These are phyloP conservation scores for Solanum okadae DNA, from an alignment of 257 asterid genomes.

Conservation along the genomic window DNA sequence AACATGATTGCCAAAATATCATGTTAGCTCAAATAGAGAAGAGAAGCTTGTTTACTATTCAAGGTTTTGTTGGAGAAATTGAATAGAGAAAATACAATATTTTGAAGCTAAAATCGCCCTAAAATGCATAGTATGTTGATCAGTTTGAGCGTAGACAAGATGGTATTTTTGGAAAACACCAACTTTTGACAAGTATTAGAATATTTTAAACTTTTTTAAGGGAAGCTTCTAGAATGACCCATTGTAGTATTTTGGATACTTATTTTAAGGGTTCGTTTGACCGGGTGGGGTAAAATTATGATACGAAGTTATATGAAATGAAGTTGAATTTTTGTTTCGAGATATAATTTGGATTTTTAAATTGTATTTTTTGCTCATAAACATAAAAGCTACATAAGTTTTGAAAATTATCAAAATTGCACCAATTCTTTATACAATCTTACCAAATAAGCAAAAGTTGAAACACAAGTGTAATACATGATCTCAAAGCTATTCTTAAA, in stretches of 20 bases:
- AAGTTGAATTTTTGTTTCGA: not conserved
- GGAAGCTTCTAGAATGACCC: not conserved
- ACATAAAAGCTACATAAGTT: too few species aligned
- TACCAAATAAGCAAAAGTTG: not conserved
- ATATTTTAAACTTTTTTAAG: not conserved
- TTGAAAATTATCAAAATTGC: not conserved
- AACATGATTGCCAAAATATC: not conserved
- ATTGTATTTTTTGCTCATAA: not conserved
- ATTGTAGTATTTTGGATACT: not conserved
- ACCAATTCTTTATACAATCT: not conserved
- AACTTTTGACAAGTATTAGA: not conserved
- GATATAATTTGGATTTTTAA: not conserved
- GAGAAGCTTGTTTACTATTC: not conserved
- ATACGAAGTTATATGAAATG: too few species aligned
- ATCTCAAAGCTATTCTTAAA: not conserved
- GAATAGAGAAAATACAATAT: not conserved
- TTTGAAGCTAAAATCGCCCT: not conserved
- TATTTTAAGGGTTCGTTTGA: not conserved
- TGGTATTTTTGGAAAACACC: not conserved
- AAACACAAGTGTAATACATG: not conserved
- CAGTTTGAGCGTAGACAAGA: not conserved
- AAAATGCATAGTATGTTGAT: not conserved
- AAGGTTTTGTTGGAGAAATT: not conserved
- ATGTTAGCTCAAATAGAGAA: not conserved
- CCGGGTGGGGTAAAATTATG: not conserved